Base-by-base conservation (phyloP, 176 grass and related monocot genomes). In the Oryza coarctata region DNA sequence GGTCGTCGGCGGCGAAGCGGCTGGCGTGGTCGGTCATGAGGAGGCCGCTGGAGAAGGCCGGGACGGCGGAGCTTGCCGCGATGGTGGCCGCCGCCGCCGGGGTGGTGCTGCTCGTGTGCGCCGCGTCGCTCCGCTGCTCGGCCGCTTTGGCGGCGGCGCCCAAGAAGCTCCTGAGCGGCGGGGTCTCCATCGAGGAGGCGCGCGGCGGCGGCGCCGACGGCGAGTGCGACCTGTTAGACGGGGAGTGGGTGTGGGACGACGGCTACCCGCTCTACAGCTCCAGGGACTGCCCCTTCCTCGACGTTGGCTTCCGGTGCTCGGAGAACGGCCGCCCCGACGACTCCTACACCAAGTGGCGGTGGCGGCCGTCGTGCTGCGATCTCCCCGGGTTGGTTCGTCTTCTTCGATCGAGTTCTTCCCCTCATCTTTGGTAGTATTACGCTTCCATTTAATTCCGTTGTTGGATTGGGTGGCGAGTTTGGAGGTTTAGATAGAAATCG, bases 161-260 rank as follows among this genome's bases (percentile, higher is more conserved):
- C 44, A 26, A 55, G 87, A 76, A 57, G 68, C 78, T 70, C 40
- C 85, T 78, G 57, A 12, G 57, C 74, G 80, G 86, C 86, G 80
- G 87, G 40, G 87, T 89, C 52, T 85, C 83, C 58, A 66, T 88
- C 74, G 86, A 65, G 3, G 47, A 14, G 36, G 1, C 35, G 9
- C 14, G 60, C 69, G 31, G 50, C 3, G 18, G 36, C 9, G 78
- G 26, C 0, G 8, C 14, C 44, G 18, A 26, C 5, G 25, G 26
- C 4, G 32, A 80, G 17, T 97, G 92, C 87, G 92, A 97, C 84
- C 87, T 89, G 94, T 97, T 92, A 71, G 88, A 97, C 60, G 94
- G 94, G 73, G 47, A 87, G 10, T 97, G 94, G 94, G 81, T 92
- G 30, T 92, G 89, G 92, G 94, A 90, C 61, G 87, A 90, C 28